Evolutionary conservation across 2,329 filamentous ascomycete species (phyloP).

Genomic region (Exophiala xenobiotica): DNA sequence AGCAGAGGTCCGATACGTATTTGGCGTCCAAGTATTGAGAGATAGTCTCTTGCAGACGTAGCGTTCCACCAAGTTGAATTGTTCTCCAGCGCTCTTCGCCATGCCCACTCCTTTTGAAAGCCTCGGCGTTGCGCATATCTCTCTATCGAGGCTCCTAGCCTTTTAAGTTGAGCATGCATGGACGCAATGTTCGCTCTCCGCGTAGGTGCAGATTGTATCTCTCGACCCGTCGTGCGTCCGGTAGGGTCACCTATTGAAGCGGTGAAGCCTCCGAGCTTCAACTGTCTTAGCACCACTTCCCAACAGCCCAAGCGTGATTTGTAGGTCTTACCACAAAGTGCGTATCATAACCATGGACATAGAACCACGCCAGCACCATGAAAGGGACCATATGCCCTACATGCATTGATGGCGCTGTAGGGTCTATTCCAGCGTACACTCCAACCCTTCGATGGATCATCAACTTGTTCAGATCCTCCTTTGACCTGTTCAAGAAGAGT

Average conservation of each 20-base stretch:
- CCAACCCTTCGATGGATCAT: conserved; percentile 48
- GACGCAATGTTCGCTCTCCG: conserved; percentile 48
- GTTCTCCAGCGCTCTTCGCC: conserved; percentile 69
- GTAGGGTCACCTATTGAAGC: conserved; percentile 49
- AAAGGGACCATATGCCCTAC: conserved; percentile 53
- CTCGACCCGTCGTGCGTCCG: conserved; percentile 43
- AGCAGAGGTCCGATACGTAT: conserved; percentile 85
- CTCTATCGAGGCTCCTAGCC: conserved; percentile 73
- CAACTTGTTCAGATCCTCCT: conserved; percentile 44
- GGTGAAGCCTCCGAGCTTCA: conserved; percentile 48
- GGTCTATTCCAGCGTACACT: conserved; percentile 50
- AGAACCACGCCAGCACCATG: conserved; percentile 52
- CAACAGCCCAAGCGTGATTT: neutral
- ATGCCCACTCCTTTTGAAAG: conserved; percentile 62
- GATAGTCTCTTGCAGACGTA: conserved; percentile 69
- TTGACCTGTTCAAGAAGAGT: conserved; percentile 35
- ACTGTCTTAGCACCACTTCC: conserved; percentile 23
- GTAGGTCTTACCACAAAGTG: conserved; percentile 42
- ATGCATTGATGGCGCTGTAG: conserved; percentile 51
- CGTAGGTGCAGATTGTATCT: conserved; percentile 37
- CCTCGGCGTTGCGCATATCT: conserved; percentile 64
- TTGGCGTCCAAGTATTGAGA: conserved; percentile 69
- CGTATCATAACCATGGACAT: conserved; percentile 48
- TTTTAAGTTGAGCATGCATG: conserved; percentile 54
- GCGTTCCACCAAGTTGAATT: conserved; percentile 82